Percentiles rank a stretch among this genome's conserved stretches.
Conservation (phyloP, 2,329 filamentous ascomycete genomes). For the Botrytis tulipae region DNA sequence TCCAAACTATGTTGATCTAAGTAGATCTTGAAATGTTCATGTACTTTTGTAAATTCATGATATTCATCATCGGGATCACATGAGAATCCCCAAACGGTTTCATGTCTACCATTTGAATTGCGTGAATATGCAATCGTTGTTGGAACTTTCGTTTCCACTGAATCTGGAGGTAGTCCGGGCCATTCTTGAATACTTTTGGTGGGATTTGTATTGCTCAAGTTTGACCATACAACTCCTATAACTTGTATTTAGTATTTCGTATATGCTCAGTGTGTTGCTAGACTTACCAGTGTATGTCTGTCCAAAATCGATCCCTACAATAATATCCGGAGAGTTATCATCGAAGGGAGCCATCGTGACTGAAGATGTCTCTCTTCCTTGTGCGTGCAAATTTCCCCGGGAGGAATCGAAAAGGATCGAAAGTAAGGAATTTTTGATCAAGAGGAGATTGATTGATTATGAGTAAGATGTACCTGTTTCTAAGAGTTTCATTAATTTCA, state of each 20-base stretch:
- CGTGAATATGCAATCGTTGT: slow-evolving; percentile 12
- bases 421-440: neutral
- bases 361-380: neutral
- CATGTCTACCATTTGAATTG: neutral
- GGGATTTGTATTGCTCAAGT: slow-evolving; percentile 5
- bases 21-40: slow-evolving; percentile 19
- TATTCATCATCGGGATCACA: slow-evolving; percentile 18
- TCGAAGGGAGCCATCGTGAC: neutral
- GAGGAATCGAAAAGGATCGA: neutral
- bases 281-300: slow-evolving; percentile 20
- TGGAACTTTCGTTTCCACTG: slow-evolving; percentile 11
- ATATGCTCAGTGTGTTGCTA: neutral
- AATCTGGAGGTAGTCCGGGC: slow-evolving; percentile 5
- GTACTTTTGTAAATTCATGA: slow-evolving; percentile 3
- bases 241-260: neutral
- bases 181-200: slow-evolving; percentile 17
- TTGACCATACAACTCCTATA: slow-evolving; percentile 11
- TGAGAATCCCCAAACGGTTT: slow-evolving; percentile 7
- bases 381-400: too few species aligned
- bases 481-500: neutral
- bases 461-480: neutral
- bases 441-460: neutral
- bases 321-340: neutral
- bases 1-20: slow-evolving; percentile 9
- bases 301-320: slow-evolving; percentile 26